Base-by-base conservation (phyloP, 768 basidiomycete genomes). In the Suillus plorans region DNA sequence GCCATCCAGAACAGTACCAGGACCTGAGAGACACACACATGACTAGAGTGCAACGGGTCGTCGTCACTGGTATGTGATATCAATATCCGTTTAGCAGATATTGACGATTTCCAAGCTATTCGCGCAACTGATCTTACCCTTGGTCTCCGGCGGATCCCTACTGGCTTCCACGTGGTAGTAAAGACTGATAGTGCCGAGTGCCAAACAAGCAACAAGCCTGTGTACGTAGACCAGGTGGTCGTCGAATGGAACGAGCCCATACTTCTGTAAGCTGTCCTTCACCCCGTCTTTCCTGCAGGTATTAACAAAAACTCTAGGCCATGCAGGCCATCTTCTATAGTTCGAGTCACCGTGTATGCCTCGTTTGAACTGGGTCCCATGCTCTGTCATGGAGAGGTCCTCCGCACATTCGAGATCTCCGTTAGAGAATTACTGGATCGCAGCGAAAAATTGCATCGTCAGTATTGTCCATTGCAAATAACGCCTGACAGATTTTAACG, bases 101-200 rank as follows among this genome's bases (percentile, higher is more conserved):
- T 50, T 50, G n/a, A 28, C 14, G 5, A 50, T 25, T 16, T 28
- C 5, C 22, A 50, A 68, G 69, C 39, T 6, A 58, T 70, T 42
- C 66, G 64, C 5, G 64, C 53, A n/a, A 63, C 63, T 12, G 28
- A 64, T 57, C 20, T 70, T 13, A 2, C n/a, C 5, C n/a, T 20
- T 31, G 64, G 62, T 60, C 47, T 65, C 42, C 7, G 42, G 20
- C 8, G 42, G 42, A 44, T 44, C 42, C 16, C 42, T 18, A 2
- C 8, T 44, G 69, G 68, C 10, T 64, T 70, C 34, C 67, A 62
- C 39, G 57, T 68, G n/a, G n/a, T 8, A 7, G 14, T 64, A 16
- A 4, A 20, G n/a, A 3, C 58, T 9, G 57, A 37, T 1, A 9
- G 18, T 8, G 14, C 25, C 18, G n/a, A 41, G 37, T 49, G 18